These are phyloP conservation scores for Digitaria exilis DNA, from an alignment of 202 grass and related monocot species.

Conservation along the genomic window DNA sequence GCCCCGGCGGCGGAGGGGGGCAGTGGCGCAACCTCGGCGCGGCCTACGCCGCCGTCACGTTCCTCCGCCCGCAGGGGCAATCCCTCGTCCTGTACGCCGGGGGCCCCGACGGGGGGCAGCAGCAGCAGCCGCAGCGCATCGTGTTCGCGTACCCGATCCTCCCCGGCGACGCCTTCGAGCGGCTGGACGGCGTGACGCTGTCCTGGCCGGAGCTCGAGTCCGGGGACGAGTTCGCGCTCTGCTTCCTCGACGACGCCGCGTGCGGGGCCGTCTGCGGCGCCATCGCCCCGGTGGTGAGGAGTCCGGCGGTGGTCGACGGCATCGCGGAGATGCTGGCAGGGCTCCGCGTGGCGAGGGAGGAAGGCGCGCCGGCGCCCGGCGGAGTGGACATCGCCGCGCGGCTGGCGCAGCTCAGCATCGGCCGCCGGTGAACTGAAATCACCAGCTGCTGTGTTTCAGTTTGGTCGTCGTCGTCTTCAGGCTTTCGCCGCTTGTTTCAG, in stretches of 20 bases:
- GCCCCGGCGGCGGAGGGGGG: background rate
- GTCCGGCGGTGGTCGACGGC: slow-evolving; percentile 20
- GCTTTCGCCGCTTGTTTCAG: background rate
- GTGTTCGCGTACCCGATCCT: slow-evolving; percentile 47
- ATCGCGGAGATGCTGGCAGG: slow-evolving; percentile 35
- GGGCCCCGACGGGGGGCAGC: background rate
- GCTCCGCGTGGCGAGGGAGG: slow-evolving; percentile 38
- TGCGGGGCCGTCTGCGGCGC: background rate
- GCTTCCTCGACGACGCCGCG: slow-evolving; percentile 1
- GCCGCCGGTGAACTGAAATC: background rate
- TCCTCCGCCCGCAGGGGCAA: slow-evolving; percentile 43
- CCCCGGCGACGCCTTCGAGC: slow-evolving; percentile 31
- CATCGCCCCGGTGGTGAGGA: slow-evolving; percentile 1
- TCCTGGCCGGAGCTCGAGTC: slow-evolving; percentile 10
- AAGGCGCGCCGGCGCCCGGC: background rate
- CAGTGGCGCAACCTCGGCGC: slow-evolving; percentile 27
- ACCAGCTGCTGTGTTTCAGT: background rate
- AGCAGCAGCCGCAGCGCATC: slow-evolving; percentile 27
- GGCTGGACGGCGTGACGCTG: slow-evolving; percentile 34
- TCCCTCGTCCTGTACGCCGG: slow-evolving; percentile 40
- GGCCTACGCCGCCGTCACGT: slow-evolving; percentile 23
- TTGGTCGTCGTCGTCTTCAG: background rate
- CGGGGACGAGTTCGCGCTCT: background rate
- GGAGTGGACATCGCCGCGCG: slow-evolving; percentile 17
- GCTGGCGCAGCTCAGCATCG: slow-evolving; percentile 20